Conservation (phyloP, 768 basidiomycete species). For the Tephrocybe rancida region DNA sequence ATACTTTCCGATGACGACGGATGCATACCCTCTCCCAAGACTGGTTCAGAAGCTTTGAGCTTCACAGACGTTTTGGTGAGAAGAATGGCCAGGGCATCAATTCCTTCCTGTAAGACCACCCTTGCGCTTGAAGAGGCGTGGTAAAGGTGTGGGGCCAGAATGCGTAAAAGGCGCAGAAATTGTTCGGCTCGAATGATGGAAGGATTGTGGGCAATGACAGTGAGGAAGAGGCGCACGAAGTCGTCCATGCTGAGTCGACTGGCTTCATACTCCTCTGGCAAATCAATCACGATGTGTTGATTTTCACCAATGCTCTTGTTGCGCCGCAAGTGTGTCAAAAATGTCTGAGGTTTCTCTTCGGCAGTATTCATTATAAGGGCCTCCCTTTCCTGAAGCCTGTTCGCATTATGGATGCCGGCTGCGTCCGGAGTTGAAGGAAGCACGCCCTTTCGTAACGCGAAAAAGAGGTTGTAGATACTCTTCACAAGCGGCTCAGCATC, state of each 20-base stretch:
- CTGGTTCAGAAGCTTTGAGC: constrained; percentile 42
- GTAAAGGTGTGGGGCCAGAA: constrained; percentile 59
- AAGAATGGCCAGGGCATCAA: constrained; percentile 65
- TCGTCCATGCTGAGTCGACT: constrained; percentile 61
- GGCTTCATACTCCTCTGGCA: constrained; percentile 64
- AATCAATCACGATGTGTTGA: constrained; percentile 40
- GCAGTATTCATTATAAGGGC: constrained; percentile 68
- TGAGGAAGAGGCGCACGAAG: constrained; percentile 71
- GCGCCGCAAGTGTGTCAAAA: constrained; percentile 56
- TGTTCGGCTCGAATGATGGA: constrained; percentile 67
- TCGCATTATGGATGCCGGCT: constrained; percentile 68
- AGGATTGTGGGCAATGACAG: constrained; percentile 78
- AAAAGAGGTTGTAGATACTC: constrained; percentile 60
- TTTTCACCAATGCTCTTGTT: constrained; percentile 41
- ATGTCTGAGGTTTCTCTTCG: constrained; percentile 74
- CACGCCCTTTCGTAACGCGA: constrained; percentile 51
- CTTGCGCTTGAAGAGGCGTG: constrained; percentile 54
- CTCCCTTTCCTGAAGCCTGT: constrained; percentile 67
- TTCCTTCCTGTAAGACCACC: constrained; percentile 63
- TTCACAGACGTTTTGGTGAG: constrained; percentile 47
- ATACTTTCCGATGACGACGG: constrained; percentile 25
- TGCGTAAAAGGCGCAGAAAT: constrained; percentile 65
- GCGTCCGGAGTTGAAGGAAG: constrained; percentile 49
- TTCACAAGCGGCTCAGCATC: constrained; percentile 56
- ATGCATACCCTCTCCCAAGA: constrained; percentile 25